Evolutionary conservation across 2,329 filamentous ascomycete genomes (phyloP).

Genomic region (Trichoderma sp.): DNA sequence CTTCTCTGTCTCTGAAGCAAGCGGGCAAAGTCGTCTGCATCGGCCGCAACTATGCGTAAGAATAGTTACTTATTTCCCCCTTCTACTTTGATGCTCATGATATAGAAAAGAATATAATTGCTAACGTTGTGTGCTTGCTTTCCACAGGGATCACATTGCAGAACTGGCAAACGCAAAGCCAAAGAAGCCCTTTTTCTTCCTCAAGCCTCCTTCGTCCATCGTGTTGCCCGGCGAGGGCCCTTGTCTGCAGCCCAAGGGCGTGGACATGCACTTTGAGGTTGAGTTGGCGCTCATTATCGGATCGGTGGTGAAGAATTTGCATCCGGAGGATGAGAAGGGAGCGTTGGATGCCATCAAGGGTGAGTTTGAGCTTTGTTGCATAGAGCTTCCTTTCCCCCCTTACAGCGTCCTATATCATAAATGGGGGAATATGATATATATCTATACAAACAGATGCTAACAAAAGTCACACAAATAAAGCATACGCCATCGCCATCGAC

Average conservation of each 20-base stretch:
- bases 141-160: slow-evolving; percentile 82
- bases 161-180: slow-evolving; percentile 87
- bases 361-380: slow-evolving; percentile 40
- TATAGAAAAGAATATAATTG: background rate
- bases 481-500: slow-evolving; percentile 89
- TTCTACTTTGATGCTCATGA: background rate
- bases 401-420: too few species aligned
- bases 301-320: slow-evolving; percentile 74
- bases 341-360: slow-evolving; percentile 81
- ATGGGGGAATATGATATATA: background rate
- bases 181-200: slow-evolving; percentile 98
- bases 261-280: slow-evolving; percentile 90
- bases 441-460: background rate
- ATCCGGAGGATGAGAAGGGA: slow-evolving; percentile 70
- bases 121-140: background rate
- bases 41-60: slow-evolving; percentile 92
- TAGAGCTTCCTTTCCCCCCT: background rate
- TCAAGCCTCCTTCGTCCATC: slow-evolving; percentile 89
- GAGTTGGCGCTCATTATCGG: slow-evolving; percentile 90
- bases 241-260: slow-evolving; percentile 77
- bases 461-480: slow-evolving; percentile 43
- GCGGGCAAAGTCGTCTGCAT: slow-evolving; percentile 86
- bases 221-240: slow-evolving; percentile 77
- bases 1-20: slow-evolving; percentile 47
- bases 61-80: slow-evolving; percentile 19